These are phyloP conservation scores for Pestalotiopsis sp. DNA, from an alignment of 2,329 filamentous ascomycete species.

Conservation along the genomic window DNA sequence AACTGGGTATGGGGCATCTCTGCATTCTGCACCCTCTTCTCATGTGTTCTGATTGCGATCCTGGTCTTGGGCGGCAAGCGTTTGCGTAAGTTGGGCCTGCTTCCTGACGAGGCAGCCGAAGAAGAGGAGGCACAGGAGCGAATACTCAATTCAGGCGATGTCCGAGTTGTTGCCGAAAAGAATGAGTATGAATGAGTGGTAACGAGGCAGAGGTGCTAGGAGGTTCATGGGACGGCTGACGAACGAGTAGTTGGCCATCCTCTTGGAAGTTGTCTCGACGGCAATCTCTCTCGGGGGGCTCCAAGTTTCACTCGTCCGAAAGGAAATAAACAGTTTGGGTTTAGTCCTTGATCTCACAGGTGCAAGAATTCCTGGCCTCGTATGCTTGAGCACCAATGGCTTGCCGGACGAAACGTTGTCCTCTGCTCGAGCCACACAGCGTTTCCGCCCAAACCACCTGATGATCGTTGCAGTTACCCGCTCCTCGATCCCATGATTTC, in stretches of 20 bases:
- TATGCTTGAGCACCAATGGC: no score
- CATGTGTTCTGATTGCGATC: background rate
- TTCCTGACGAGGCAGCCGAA: background rate
- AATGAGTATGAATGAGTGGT: background rate
- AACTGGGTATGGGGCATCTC: constrained; percentile 1
- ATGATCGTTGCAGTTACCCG: no score
- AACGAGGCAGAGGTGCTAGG: background rate
- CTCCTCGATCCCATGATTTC: no score
- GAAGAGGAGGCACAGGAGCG: background rate
- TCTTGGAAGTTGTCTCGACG: no score
- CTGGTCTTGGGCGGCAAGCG: background rate
- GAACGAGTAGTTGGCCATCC: background rate
- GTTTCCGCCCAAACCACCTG: no score
- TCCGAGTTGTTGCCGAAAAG: background rate
- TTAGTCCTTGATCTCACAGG: no score
- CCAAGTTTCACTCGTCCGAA: no score
- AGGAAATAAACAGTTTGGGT: no score
- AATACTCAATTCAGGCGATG: background rate
- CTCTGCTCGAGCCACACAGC: no score
- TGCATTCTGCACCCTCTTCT: background rate
- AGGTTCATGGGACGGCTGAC: background rate
- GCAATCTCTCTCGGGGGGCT: no score
- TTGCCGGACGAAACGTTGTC: no score
- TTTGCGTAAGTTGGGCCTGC: background rate
- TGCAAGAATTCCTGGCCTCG: no score